These are phyloP conservation scores for Microcyclospora pomicola DNA, from an alignment of 2,329 filamentous ascomycete genomes.

Conservation along the genomic window DNA sequence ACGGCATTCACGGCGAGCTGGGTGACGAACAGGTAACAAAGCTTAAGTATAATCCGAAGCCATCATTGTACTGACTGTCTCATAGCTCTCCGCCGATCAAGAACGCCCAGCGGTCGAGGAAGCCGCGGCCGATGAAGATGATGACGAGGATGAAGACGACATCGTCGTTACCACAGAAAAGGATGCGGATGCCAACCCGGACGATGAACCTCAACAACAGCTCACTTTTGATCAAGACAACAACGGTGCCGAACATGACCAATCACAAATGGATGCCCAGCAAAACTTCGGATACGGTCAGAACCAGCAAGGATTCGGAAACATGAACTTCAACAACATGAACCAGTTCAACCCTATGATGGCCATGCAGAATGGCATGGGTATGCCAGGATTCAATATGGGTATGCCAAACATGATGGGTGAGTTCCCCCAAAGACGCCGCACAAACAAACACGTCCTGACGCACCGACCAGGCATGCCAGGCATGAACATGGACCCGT, in stretches of 20 bases:
- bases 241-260: slow-evolving; percentile 7
- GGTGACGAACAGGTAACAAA: no score
- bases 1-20: not conserved
- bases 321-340: slow-evolving; percentile 17
- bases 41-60: no score
- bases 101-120: not conserved
- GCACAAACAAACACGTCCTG: not conserved
- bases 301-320: slow-evolving; percentile 10
- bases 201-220: slow-evolving; percentile 7
- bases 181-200: slow-evolving; percentile 3
- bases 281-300: slow-evolving; percentile 1
- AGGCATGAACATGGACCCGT: slow-evolving; percentile 72
- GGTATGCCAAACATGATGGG: slow-evolving; percentile 63
- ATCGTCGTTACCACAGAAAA: slow-evolving; percentile 19
- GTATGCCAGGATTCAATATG: slow-evolving; percentile 28
- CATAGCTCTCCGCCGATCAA: no score
- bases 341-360: slow-evolving; percentile 60
- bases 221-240: slow-evolving; percentile 7
- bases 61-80: no score
- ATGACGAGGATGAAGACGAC: slow-evolving; percentile 7
- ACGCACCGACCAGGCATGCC: slow-evolving; percentile 48
- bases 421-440: slow-evolving; percentile 35
- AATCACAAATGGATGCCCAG: slow-evolving; percentile 8
- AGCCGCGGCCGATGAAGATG: slow-evolving; percentile 7
- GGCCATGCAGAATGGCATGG: slow-evolving; percentile 42